These are phyloP conservation scores for Beauveria medogensis DNA, from an alignment of 2,329 filamentous ascomycete genomes.

Conservation along the genomic window DNA sequence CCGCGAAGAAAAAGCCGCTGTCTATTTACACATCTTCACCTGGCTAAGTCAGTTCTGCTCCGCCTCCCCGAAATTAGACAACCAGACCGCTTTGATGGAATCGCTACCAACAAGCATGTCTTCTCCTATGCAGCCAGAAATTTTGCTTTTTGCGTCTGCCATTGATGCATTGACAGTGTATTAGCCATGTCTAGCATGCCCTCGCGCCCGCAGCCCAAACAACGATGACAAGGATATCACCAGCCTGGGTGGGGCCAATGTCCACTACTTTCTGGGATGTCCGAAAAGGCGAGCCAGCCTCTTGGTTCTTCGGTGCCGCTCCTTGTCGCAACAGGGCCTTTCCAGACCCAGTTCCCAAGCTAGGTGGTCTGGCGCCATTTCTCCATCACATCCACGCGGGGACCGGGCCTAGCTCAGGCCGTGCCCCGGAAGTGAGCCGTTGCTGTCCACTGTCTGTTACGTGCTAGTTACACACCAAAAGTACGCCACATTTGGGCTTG, in stretches of 20 bases:
- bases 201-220: not conserved
- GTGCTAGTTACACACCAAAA: not conserved
- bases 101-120: too few species aligned
- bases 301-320: too few species aligned
- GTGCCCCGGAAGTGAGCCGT: constrained; percentile 4
- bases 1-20: not conserved
- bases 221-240: not conserved
- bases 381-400: not conserved
- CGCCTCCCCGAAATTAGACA: not conserved
- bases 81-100: too few species aligned
- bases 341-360: too few species aligned
- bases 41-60: not conserved
- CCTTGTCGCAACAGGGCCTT: too few species aligned
- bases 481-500: not conserved
- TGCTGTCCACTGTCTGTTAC: not conserved
- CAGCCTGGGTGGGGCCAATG: not conserved
- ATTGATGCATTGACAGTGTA: not conserved
- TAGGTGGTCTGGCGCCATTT: too few species aligned
- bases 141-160: not conserved
- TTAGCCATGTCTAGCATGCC: not conserved
- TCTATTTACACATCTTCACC: not conserved
- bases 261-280: not conserved
- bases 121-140: too few species aligned
- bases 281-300: not conserved
- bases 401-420: not conserved